Percentiles rank a stretch among this genome's conserved stretches.
Conservation (phyloP, 176 grass and related monocot species). For the Saccharum officinarum region DNA sequence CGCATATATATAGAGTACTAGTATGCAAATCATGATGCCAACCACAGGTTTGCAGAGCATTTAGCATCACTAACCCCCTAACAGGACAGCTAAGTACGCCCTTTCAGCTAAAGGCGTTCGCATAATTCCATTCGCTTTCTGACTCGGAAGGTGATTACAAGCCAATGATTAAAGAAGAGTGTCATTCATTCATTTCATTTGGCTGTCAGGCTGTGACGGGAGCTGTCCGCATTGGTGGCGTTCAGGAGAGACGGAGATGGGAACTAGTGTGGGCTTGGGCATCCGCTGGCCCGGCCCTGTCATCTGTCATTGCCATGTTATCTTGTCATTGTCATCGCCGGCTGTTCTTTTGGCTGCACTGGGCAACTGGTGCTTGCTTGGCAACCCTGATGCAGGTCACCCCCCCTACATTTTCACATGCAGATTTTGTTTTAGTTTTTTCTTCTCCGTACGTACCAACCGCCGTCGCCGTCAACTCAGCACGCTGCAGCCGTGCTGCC, state of each 20-base stretch:
- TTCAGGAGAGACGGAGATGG: slow-evolving; percentile 25
- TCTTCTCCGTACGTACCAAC: background rate
- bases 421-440: background rate
- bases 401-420: slow-evolving; percentile 7
- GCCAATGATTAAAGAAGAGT: slow-evolving; percentile 43
- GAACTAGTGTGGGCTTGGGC: background rate
- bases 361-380: slow-evolving; percentile 13
- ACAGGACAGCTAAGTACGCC: slow-evolving; percentile 38
- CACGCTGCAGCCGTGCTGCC: background rate
- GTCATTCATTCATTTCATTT: slow-evolving; percentile 1
- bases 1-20: background rate
- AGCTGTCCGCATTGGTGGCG: slow-evolving; percentile 9
- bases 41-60: slow-evolving; percentile 14
- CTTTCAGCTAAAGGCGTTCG: slow-evolving; percentile 16
- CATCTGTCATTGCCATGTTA: slow-evolving; percentile 15
- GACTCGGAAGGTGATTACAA: slow-evolving; percentile 27
- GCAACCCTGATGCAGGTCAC: slow-evolving; percentile 1
- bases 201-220: background rate
- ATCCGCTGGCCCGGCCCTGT: slow-evolving; percentile 9
- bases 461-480: background rate
- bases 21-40: slow-evolving; percentile 31
- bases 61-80: background rate
- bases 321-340: slow-evolving; percentile 29
- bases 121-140: background rate
- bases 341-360: slow-evolving; percentile 27